Conservation (phyloP, 352 stramenopile species). For the Aphanomyces stellatus region DNA sequence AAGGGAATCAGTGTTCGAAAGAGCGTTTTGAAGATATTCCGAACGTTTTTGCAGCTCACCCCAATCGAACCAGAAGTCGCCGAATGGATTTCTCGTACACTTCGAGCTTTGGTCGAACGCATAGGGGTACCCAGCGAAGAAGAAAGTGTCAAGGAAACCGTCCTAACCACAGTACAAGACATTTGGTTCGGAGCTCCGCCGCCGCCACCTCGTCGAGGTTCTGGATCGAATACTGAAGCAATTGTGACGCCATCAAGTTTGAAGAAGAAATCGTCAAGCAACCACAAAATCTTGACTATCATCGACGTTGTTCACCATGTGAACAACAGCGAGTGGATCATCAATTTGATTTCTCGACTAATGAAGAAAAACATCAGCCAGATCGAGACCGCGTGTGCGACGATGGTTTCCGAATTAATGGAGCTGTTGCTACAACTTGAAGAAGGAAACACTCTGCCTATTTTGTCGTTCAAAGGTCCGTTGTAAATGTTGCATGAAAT, state of each 20-base stretch:
- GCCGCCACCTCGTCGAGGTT: not conserved
- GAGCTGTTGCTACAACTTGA: constrained; percentile 60
- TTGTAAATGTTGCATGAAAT: not conserved
- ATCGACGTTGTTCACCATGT: constrained; percentile 71
- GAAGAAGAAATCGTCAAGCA: not conserved
- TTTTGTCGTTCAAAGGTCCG: not conserved
- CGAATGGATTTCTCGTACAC: constrained; percentile 30
- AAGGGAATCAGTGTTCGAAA: constrained; percentile 82
- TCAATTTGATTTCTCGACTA: constrained; percentile 52
- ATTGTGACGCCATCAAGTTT: not conserved
- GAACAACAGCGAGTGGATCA: constrained; percentile 62
- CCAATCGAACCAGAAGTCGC: not conserved
- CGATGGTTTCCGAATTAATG: constrained; percentile 57
- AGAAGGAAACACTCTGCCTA: constrained; percentile 40
- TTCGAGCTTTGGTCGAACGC: constrained; percentile 65
- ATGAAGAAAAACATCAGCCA: constrained; percentile 27
- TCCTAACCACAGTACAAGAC: constrained; percentile 82
- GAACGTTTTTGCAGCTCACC: constrained; percentile 30
- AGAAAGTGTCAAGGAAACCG: constrained; percentile 70
- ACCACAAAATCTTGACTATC: constrained; percentile 41
- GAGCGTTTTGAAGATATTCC: constrained; percentile 78
- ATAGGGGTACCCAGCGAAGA: constrained; percentile 65
- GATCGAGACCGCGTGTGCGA: constrained; percentile 27
- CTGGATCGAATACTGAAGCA: not conserved
- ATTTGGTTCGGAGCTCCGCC: constrained; percentile 60